Base-by-base conservation (phyloP, 2,329 filamentous ascomycete species). In the Fusarium gaditjirri region DNA sequence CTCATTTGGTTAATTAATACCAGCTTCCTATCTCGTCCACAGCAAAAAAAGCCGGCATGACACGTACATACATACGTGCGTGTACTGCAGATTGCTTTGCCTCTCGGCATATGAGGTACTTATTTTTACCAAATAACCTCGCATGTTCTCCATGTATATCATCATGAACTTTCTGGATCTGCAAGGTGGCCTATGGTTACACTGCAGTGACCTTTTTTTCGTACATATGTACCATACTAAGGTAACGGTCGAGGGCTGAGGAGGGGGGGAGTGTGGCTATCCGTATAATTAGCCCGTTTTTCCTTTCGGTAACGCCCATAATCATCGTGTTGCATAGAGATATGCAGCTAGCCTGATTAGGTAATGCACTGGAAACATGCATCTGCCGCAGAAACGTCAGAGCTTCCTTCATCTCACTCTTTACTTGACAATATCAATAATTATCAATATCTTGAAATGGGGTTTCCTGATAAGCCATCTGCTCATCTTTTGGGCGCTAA, bases 401-500 rank as follows among this genome's bases (percentile, higher is more conserved):
- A 65, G 62, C 64, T 67, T 54, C 61, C 53, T 50, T 44, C 66
- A 35, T 61, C 61, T 64, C 47, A 39, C 43, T 39, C 42, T 21
- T 52, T 52, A 38, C 49, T 52, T 36, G 49, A 52, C 33, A 38
- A 52, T 38, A 52, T n/a, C 47, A 52, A 52, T 52, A 27, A 52
- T 36, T 56, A 59, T 49, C 27, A 49, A 62, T 46, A 52, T 66
- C 46, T 47, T 35, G 69, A 64, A 33, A 86, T 87, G 85, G 80
- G 81, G 58, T 85, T 87, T 58, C 84, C 84, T 60, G 80, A 84
- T 75, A 81, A 80, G 76, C 87, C 88, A 41, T 80, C 86, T 65
- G 86, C 88, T 43, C 86, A 89, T 76, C 81, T 91, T 13, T 80
- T 88, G 61, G 89, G 88, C 68, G 88, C 89, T 21, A 90, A 87